Conservation (phyloP, 805 yeast genomes). For the Schwanniomyces yamadae region DNA sequence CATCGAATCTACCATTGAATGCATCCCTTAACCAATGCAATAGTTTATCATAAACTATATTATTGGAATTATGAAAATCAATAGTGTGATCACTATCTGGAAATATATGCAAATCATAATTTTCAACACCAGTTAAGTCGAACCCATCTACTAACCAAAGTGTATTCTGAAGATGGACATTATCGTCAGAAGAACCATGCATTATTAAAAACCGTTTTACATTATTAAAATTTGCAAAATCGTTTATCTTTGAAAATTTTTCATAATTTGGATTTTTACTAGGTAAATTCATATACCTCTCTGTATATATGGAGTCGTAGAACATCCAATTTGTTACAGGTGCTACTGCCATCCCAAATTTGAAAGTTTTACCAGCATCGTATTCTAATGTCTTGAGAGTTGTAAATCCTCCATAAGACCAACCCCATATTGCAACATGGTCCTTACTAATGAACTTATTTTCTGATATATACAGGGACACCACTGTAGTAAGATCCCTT, state of each 20-base stretch:
- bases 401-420: slow-evolving; percentile 97
- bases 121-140: slow-evolving; percentile 52
- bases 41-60: slow-evolving; percentile 69
- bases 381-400: slow-evolving; percentile 85
- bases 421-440: slow-evolving; percentile 89
- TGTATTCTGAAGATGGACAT: slow-evolving; percentile 92
- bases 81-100: slow-evolving; percentile 95
- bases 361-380: slow-evolving; percentile 73
- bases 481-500: slow-evolving; percentile 56
- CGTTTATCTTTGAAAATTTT: slow-evolving; percentile 49
- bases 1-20: slow-evolving; percentile 32
- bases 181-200: slow-evolving; percentile 98
- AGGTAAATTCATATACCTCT: slow-evolving; percentile 90
- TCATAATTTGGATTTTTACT: slow-evolving; percentile 66
- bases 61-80: slow-evolving; percentile 72
- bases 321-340: slow-evolving; percentile 95
- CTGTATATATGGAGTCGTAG: slow-evolving; percentile 93
- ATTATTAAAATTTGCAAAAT: slow-evolving; percentile 56
- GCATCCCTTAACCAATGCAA: slow-evolving; percentile 67
- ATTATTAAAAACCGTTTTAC: slow-evolving; percentile 71
- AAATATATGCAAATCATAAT: slow-evolving; percentile 82
- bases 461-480: slow-evolving; percentile 47
- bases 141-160: slow-evolving; percentile 71
- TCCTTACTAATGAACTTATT: slow-evolving; percentile 53
- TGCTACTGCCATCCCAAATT: slow-evolving; percentile 92